A percentile compares a stretch with the other conserved stretches of the same genome.
phyloP scores from a whole-genome alignment of 108 stramenopile species.

The Stephanodiscus triporus region DNA sequence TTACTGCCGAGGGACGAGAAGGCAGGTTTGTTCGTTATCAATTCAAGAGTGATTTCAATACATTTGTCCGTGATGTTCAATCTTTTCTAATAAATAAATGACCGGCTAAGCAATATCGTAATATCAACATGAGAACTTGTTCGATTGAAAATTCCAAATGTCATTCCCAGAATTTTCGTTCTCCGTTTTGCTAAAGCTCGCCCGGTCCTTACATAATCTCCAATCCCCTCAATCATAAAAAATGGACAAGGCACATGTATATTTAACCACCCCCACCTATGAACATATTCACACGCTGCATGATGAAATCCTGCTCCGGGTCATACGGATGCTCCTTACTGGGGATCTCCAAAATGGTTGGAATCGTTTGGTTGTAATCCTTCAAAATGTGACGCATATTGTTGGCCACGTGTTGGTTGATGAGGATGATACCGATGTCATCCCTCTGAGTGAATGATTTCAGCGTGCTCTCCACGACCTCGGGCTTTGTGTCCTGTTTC shows the following conservation, averaged over 20 bases:
- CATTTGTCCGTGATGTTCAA: slow-evolving; percentile 79
- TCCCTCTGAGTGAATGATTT: slow-evolving; percentile 79
- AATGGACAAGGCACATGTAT: slow-evolving; percentile 9
- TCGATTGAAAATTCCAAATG: too few species aligned
- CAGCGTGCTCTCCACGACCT: slow-evolving; percentile 82
- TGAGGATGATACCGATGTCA: slow-evolving; percentile 96
- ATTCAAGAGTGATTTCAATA: slow-evolving; percentile 79
- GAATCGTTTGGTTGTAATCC: slow-evolving; percentile 95
- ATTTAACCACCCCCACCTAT: slow-evolving; percentile 73
- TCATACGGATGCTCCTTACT: slow-evolving; percentile 97
- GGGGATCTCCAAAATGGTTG: slow-evolving; percentile 98
- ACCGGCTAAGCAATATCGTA: background rate
- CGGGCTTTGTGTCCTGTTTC: slow-evolving; percentile 82
- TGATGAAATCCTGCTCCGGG: slow-evolving; percentile 98
- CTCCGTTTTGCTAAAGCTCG: background rate
- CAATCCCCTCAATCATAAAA: background rate
- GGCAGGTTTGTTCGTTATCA: slow-evolving; percentile 69
- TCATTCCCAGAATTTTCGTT: too few species aligned
- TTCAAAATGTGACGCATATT: slow-evolving; percentile 96
- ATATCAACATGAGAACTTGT: background rate
- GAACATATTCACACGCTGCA: slow-evolving; percentile 98
- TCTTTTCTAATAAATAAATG: slow-evolving; percentile 73
- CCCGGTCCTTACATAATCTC: background rate
- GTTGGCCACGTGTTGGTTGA: slow-evolving; percentile 98
- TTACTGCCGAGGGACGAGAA: slow-evolving; percentile 55